These are phyloP conservation scores for Heliocybe sulcata DNA, from an alignment of 1,284 basidiomycete species.

Conservation along the genomic window DNA sequence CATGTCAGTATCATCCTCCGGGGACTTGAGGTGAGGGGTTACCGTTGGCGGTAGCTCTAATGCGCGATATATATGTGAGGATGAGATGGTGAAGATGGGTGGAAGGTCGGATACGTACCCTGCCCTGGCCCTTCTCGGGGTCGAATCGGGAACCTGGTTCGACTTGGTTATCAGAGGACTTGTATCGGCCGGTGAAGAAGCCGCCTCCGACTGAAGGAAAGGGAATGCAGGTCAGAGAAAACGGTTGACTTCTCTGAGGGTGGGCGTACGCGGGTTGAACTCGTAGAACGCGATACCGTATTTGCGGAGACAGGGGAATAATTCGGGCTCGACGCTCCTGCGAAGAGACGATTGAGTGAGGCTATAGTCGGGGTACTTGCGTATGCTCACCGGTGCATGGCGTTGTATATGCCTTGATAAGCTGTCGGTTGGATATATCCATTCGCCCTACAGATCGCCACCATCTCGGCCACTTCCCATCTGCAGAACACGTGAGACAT, in stretches of 20 bases:
- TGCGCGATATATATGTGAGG: not conserved
- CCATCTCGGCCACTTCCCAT: constrained; percentile 61
- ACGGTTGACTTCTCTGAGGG: too few species aligned
- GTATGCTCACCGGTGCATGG: constrained; percentile 30
- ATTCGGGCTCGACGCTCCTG: constrained; percentile 46
- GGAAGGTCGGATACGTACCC: not conserved
- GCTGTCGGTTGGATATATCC: constrained; percentile 57
- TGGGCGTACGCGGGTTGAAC: constrained; percentile 40
- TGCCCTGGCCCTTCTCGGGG: constrained; percentile 10
- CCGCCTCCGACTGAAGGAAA: constrained; percentile 25
- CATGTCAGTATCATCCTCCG: not conserved
- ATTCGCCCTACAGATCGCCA: constrained; percentile 43
- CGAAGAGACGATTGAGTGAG: not conserved
- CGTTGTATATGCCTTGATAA: constrained; percentile 64
- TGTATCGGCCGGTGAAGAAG: constrained; percentile 30
- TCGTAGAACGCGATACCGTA: constrained; percentile 56
- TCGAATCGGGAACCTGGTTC: constrained; percentile 35
- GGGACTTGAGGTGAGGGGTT: not conserved
- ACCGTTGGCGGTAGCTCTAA: not conserved
- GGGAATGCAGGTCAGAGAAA: too few species aligned
- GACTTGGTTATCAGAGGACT: constrained; percentile 19
- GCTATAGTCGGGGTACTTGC: not conserved
- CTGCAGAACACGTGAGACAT: constrained; percentile 9
- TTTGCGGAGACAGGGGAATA: constrained; percentile 56
- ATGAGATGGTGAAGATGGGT: not conserved